Evolutionary conservation across 768 basidiomycete genomes (phyloP).

Genomic region (Tricholoma hemisulphureum): DNA sequence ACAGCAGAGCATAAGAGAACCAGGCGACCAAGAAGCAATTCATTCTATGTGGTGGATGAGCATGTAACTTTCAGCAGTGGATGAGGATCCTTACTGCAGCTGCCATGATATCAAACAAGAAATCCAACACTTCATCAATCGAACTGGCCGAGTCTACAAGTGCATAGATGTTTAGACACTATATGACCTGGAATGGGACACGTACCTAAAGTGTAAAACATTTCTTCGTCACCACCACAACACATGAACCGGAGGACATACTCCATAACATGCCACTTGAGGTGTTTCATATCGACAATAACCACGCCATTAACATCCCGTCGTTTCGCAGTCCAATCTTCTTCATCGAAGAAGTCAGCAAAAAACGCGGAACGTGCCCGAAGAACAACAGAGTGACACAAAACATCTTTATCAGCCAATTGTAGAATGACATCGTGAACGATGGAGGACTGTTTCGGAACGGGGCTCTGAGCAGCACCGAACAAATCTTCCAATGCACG

Average conservation of each 20-base stretch:
- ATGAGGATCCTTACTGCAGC: constrained; percentile 61
- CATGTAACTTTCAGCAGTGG: background rate
- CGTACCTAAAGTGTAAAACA: constrained; percentile 74
- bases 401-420: constrained; percentile 64
- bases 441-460: constrained; percentile 25
- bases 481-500: constrained; percentile 54
- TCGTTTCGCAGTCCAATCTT: constrained; percentile 74
- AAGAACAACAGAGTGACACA: constrained; percentile 72
- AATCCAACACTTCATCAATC: constrained; percentile 77
- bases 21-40: constrained; percentile 84
- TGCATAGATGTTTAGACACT: background rate
- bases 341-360: constrained; percentile 75
- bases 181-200: constrained; percentile 1
- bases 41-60: constrained; percentile 52
- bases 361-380: constrained; percentile 85
- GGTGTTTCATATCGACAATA: constrained; percentile 67
- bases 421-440: constrained; percentile 69
- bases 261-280: constrained; percentile 70
- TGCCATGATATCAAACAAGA: constrained; percentile 83
- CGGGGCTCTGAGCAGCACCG: constrained; percentile 28
- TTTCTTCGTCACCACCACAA: constrained; percentile 60
- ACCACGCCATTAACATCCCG: constrained; percentile 53
- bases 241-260: constrained; percentile 78
- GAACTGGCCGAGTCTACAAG: constrained; percentile 56
- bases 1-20: constrained; percentile 79